Conservation (phyloP, 2,329 filamentous ascomycete species). For the Phymatotrichopsis omnivora region DNA sequence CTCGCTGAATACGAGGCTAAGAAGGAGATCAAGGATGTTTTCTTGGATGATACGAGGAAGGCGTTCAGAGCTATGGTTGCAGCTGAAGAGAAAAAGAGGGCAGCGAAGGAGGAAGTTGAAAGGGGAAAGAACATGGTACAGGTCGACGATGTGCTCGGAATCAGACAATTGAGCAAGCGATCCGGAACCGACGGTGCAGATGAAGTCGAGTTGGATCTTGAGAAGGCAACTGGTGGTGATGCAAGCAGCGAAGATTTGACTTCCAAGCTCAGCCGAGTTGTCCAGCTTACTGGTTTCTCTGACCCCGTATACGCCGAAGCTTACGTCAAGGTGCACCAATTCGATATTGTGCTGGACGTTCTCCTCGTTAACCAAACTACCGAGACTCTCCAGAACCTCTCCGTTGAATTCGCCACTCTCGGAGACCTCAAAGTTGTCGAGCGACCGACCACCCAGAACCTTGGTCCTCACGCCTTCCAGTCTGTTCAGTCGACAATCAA, state of each 20-base stretch:
- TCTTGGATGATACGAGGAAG: slow-evolving; percentile 87
- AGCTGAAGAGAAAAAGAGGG: slow-evolving; percentile 93
- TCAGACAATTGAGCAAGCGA: slow-evolving; percentile 89
- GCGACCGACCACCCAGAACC: slow-evolving; percentile 87
- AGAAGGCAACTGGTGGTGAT: slow-evolving; percentile 89
- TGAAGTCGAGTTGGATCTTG: slow-evolving; percentile 79
- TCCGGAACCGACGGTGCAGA: slow-evolving; percentile 71
- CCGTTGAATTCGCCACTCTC: slow-evolving; percentile 95
- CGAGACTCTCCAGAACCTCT: slow-evolving; percentile 92
- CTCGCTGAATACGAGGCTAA: slow-evolving; percentile 81
- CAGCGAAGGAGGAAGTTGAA: slow-evolving; percentile 84
- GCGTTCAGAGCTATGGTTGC: slow-evolving; percentile 97
- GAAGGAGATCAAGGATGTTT: slow-evolving; percentile 84
- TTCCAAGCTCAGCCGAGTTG: slow-evolving; percentile 89
- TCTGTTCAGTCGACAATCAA: slow-evolving; percentile 99
- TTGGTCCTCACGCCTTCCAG: slow-evolving; percentile 91
- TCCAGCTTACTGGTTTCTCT: slow-evolving; percentile 95
- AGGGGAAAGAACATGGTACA: slow-evolving; percentile 91
- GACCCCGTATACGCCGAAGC: slow-evolving; percentile 98
- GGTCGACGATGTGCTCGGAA: slow-evolving; percentile 87
- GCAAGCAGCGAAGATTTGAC: slow-evolving; percentile 72
- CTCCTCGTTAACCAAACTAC: slow-evolving; percentile 94
- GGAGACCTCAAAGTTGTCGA: slow-evolving; percentile 98
- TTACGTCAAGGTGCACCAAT: slow-evolving; percentile 97
- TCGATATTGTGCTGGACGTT: slow-evolving; percentile 95